Evolutionary conservation across 78 protist genomes (phyloP), one percentile per base, ranked within the genome.

Genomic region (Dictyostelium capitatum): DNA sequence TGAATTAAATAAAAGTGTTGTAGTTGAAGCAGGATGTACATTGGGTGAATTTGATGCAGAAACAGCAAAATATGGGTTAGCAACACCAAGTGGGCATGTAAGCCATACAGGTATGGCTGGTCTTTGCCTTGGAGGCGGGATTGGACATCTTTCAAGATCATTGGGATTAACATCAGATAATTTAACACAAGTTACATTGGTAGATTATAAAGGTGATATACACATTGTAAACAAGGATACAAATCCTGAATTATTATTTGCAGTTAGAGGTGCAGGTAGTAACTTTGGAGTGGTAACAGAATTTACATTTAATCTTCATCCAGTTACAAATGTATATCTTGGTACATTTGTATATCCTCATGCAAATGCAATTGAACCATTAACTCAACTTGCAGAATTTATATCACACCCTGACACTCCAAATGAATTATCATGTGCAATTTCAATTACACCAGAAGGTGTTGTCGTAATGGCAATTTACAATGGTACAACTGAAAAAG

Each of bases 61-160:
- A 14, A 50, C 73, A 9, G 17, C 73, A 4, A 47, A 32, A n/a
- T 72, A 37, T 48, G 91, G 91, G 11, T 47, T 72, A 17, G 82
- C 50, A 4, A 59, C 72, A 1, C 82, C 81, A 12, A 56, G 43
- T 17, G 91, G 91, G 14, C 84, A 75, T 48, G 81, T 84, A 15
- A 14, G 37, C 25, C 91, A 84, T 80, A 84, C 91, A 11, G 91
- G 91, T 28, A n/a, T 84, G 10, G 72, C 30, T 11, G 91, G 91
- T 53, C 77, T 20, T 43, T 72, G 28, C n/a, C n/a, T n/a, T n/a
- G 91, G 91, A 57, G 91, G 91, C 23, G 91, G 91, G 17, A 59
- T 84, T 3, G 91, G 91, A 12, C 67, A 77, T 25, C 81, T 84
- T 17, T 72, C 79, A 20, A 64, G 91, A 70, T 41, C 41, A 14